Base-by-base conservation (phyloP, 2,329 filamentous ascomycete species). In the Cladophialophora exuberans region DNA sequence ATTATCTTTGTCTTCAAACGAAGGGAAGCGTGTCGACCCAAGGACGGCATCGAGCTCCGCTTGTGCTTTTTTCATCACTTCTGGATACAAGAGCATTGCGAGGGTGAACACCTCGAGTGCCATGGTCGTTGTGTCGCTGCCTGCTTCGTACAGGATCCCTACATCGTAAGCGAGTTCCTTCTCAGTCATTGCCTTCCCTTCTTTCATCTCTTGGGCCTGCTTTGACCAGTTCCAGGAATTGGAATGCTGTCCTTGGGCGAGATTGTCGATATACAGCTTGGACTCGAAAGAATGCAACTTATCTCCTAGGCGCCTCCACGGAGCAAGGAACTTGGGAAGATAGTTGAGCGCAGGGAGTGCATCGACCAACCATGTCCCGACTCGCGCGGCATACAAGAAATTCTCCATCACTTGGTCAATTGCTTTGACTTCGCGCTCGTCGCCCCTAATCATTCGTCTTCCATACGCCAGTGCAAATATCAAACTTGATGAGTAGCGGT, bases 401-500 rank as follows among this genome's bases (percentile, higher is more conserved):
- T 77, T 75, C 15, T 72, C 66, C 64, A 79, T 76, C 4, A 76
- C 69, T 42, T 77, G 70, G 23, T 70, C 70, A 39, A 80, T 75
- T n/a, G 79, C 74, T 48, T 73, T 65, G 9, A 79, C 70, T 18
- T 77, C 70, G 15, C 76, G 59, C 1, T 76, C 76, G 53, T 79
- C 75, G 41, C 60, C 52, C 7, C 36, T 56, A 4, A 52, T 36
- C 36, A 79, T 75, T 6, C 77, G 73, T 52, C 77, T 75, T 0
- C 79, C 78, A 59, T 80, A 81, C 3, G 76, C 71, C 2, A 81
- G 75, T 6, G 72, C 76, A 59, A 79, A 79, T 3, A 79, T 76
- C 23, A 80, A 69, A 57, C 73, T 76, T 1, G 74, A 72, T 0
- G 77, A 77, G 59, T 77, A 81, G 0, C 75, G 69, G 62, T 79